Conservation (phyloP, 2,329 filamentous ascomycete genomes). For the Pyricularia pennisetigena region DNA sequence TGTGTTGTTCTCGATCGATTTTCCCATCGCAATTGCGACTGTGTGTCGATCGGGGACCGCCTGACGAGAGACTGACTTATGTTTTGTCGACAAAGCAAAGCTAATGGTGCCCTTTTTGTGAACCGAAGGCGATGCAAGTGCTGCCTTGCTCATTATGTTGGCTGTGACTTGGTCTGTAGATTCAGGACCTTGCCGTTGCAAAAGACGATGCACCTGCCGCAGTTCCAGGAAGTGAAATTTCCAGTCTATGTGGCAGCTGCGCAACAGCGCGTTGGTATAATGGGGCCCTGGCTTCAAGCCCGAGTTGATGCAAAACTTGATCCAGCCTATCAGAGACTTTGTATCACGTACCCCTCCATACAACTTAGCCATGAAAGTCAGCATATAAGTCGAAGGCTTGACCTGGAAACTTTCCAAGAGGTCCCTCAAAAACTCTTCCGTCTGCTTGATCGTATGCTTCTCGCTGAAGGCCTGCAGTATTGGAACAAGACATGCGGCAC, state of each 20-base stretch:
- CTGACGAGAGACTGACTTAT: slow-evolving; percentile 12
- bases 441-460: slow-evolving; percentile 27
- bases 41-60: slow-evolving; percentile 7
- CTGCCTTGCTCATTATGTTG: slow-evolving; percentile 25
- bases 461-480: slow-evolving; percentile 28
- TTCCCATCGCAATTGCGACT: slow-evolving; percentile 29
- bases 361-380: slow-evolving; percentile 31
- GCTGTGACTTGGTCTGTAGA: slow-evolving; percentile 28
- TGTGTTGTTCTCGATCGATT: slow-evolving; percentile 21
- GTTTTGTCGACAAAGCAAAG: slow-evolving; percentile 16
- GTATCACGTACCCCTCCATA: slow-evolving; percentile 29
- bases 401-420: slow-evolving; percentile 25
- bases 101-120: slow-evolving; percentile 10
- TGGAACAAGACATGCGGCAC: slow-evolving; percentile 22
- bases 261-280: slow-evolving; percentile 29
- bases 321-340: slow-evolving; percentile 27
- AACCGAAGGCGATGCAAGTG: slow-evolving; percentile 17
- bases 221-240: slow-evolving; percentile 25
- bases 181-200: slow-evolving; percentile 20
- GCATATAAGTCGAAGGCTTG: slow-evolving; percentile 23
- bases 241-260: slow-evolving; percentile 26
- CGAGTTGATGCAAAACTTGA: slow-evolving; percentile 24
- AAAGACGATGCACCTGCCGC: slow-evolving; percentile 20
- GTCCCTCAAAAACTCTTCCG: slow-evolving; percentile 35
- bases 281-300: slow-evolving; percentile 25